Evolutionary conservation across 257 asterid species (phyloP).

Genomic region (Parsonsia alboflavescens): DNA sequence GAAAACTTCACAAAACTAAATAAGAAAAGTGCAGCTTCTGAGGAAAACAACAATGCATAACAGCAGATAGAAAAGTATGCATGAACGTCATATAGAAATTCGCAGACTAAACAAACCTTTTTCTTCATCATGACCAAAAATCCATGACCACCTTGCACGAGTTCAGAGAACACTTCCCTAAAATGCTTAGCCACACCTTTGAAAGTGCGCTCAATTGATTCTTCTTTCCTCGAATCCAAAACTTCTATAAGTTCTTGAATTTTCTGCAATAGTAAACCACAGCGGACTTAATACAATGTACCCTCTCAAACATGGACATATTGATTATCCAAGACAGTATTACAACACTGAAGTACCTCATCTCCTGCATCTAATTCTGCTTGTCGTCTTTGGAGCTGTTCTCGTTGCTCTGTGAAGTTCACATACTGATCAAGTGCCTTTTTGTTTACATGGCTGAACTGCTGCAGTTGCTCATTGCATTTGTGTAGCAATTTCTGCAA

Average conservation of each 20-base stretch:
- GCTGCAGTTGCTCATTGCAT: conserved; percentile 87
- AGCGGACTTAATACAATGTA: conserved; percentile 1
- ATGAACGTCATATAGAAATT: conserved; percentile 4
- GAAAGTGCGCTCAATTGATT: conserved; percentile 96
- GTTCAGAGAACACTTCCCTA: conserved; percentile 94
- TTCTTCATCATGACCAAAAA: conserved; percentile 91
- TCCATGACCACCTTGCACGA: conserved; percentile 99
- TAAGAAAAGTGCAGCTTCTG: not conserved
- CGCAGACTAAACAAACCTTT: conserved; percentile 51
- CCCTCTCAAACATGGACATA: conserved; percentile 11
- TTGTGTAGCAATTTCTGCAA: conserved; percentile 81
- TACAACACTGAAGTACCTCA: conserved; percentile 48
- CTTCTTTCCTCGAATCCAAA: conserved; percentile 98
- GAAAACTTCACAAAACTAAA: not conserved
- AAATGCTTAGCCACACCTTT: conserved; percentile 98
- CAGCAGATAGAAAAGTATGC: conserved; percentile 10
- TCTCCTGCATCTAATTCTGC: conserved; percentile 97
- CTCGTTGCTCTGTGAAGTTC: conserved; percentile 93
- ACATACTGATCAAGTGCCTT: conserved; percentile 97
- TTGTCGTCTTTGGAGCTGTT: conserved; percentile 91
- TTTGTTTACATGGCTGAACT: conserved; percentile 97
- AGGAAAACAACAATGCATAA: not conserved
- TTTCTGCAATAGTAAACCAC: conserved; percentile 53
- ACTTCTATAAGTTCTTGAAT: conserved; percentile 89
- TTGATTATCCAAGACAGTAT: conserved; percentile 8